These are phyloP conservation scores for Fusarium longipes DNA, from an alignment of 2,329 filamentous ascomycete species.

Conservation along the genomic window DNA sequence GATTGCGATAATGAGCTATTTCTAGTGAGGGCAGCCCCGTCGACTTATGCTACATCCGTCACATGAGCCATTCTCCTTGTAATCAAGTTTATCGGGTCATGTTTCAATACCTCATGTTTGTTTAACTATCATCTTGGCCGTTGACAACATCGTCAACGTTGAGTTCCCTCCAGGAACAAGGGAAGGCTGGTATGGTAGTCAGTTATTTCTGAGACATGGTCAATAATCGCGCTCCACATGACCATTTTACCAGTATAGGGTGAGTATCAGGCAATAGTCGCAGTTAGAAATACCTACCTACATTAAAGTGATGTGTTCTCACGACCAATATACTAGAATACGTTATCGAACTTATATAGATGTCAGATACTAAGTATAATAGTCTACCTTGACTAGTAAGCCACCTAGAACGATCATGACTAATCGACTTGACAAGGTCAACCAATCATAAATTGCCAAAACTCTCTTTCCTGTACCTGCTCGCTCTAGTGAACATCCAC, in stretches of 20 bases:
- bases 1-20: slow-evolving; percentile 28
- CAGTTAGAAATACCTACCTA: not conserved
- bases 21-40: slow-evolving; percentile 33
- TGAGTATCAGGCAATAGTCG: not conserved
- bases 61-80: slow-evolving; percentile 3
- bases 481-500: slow-evolving; percentile 10
- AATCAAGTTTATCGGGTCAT: not conserved
- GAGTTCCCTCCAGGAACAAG: slow-evolving; percentile 8
- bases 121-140: not conserved
- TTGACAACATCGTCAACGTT: slow-evolving; percentile 22
- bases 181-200: slow-evolving; percentile 15
- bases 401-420: slow-evolving; percentile 23
- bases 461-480: slow-evolving; percentile 17
- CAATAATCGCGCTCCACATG: slow-evolving; percentile 15
- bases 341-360: too few relatives aligned
- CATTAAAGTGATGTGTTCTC: slow-evolving; percentile 1
- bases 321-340: not conserved
- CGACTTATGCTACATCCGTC: slow-evolving; percentile 29
- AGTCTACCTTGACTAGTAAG: too few relatives aligned
- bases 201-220: slow-evolving; percentile 26
- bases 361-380: too few relatives aligned
- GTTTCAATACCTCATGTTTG: slow-evolving; percentile 21
- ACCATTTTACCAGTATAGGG: not conserved
- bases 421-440: too few relatives aligned
- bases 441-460: slow-evolving; percentile 43